Conservation (phyloP, 2,329 filamentous ascomycete genomes). For the Aspergillus fijiensis region DNA sequence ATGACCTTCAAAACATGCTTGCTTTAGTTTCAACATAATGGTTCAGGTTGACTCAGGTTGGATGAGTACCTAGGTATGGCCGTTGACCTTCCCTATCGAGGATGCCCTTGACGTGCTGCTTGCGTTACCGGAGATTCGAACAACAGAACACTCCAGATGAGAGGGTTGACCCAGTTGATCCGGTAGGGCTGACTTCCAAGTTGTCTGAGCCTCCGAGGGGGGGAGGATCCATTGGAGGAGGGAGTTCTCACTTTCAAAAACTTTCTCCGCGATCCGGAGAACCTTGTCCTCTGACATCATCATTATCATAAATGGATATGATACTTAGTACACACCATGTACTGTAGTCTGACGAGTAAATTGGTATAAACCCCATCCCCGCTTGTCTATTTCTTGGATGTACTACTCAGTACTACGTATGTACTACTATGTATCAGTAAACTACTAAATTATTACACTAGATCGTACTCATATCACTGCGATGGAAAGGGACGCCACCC, state of each 20-base stretch:
- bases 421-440: too few relatives aligned
- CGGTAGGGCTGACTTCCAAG: constrained; percentile 9
- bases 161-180: neutral
- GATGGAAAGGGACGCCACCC: neutral
- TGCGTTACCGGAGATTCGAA: neutral
- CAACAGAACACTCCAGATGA: neutral
- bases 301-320: neutral
- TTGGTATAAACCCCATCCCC: neutral
- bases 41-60: too few relatives aligned
- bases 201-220: neutral
- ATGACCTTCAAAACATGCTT: too few relatives aligned
- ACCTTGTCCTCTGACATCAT: constrained; percentile 4
- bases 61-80: too few relatives aligned
- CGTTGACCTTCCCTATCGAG: neutral
- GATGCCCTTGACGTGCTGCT: neutral
- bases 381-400: too few relatives aligned
- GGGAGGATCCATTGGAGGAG: neutral
- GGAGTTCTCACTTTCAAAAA: neutral
- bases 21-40: too few relatives aligned
- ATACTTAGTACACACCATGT: neutral
- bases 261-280: neutral
- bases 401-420: too few relatives aligned
- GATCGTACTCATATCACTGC: neutral
- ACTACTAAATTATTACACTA: neutral
- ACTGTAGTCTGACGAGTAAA: too few relatives aligned